Percentiles rank a stretch among this genome's conserved stretches.
Conservation (phyloP, 2,329 filamentous ascomycete genomes). For the Coniochaeta prunicola region DNA sequence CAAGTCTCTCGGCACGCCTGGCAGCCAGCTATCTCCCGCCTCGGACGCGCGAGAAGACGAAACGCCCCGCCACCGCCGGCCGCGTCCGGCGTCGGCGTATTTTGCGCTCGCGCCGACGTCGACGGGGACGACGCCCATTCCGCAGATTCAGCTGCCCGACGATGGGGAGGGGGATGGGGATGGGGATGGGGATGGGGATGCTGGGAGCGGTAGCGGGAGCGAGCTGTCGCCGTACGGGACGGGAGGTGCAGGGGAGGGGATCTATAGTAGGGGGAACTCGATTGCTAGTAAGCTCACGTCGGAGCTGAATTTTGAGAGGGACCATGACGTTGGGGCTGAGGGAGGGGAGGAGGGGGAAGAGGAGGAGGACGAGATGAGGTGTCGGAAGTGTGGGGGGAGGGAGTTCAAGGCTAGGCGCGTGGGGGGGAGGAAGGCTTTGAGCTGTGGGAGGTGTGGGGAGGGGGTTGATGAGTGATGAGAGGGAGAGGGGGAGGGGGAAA, state of each 20-base stretch:
- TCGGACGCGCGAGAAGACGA: not conserved
- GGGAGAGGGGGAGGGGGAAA: not conserved
- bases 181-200: not conserved
- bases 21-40: no score
- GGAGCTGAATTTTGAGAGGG: slow-evolving; percentile 34
- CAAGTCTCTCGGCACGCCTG: not conserved
- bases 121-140: not conserved
- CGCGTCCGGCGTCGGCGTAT: not conserved
- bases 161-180: not conserved
- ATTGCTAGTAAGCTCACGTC: slow-evolving; percentile 50
- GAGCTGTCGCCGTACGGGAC: not conserved
- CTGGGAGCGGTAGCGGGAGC: not conserved
- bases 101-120: not conserved
- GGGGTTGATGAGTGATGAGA: slow-evolving; percentile 8
- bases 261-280: slow-evolving; percentile 22
- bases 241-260: no score
- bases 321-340: slow-evolving; percentile 12
- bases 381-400: slow-evolving; percentile 49
- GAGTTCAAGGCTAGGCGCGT: slow-evolving; percentile 56
- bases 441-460: slow-evolving; percentile 51
- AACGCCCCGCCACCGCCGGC: not conserved
- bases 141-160: slow-evolving; percentile 2
- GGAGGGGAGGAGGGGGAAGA: slow-evolving; percentile 27
- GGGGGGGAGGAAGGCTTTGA: slow-evolving; percentile 45
- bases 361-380: slow-evolving; percentile 41